Evolutionary conservation across 2,329 filamentous ascomycete genomes (phyloP), one percentile per base, ranked within the genome.

Genomic region (Xylaria hypoxylon): DNA sequence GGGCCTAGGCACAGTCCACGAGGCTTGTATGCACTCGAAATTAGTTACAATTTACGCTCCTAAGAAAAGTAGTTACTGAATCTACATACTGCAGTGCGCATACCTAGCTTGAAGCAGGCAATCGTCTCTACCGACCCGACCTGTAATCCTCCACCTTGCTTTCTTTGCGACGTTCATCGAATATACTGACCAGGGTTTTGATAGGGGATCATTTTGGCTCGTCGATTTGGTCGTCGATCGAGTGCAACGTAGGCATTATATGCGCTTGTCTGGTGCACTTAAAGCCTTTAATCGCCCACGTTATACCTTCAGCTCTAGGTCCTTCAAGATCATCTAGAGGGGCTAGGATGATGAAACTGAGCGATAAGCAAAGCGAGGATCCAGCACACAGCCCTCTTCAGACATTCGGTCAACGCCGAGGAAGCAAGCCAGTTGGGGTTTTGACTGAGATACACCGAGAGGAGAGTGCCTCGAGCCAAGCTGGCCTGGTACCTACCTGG

Each of bases 251-350:
- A 22, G 59, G 51, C 17, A 56, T 62, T 15, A 42, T 62, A 19
- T 62, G 59, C 33, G 59, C 59, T 26, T 56, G 59, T 24, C 19
- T 62, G 6, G 62, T 59, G 5, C 56, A 59, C 42, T n/a, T 55
- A 22, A 65, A 65, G 24, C 62, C 47, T 2, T 17, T 55, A n/a
- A 24, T 59, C 28, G 19, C n/a, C 7, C 31, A 40, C 5, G 31
- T 56, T 11, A 17, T 24, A 55, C 74, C 85, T 22, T 17, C 28
- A 5, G 26, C 40, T 5, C 42, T 45, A 3, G 40, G 28, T 8
- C 28, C 42, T 38, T 62, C 48, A 1, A 31, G 22, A 26, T 40
- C 59, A 8, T 62, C 48, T 10, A 53, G 31, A 24, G n/a, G 59
- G 28, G 50, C 50, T 17, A 28, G 28, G 19, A 53, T 55, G 48